Base-by-base conservation (phyloP, 495 filamentous ascomycete genomes). In the Penicillium atrosanguineum region DNA sequence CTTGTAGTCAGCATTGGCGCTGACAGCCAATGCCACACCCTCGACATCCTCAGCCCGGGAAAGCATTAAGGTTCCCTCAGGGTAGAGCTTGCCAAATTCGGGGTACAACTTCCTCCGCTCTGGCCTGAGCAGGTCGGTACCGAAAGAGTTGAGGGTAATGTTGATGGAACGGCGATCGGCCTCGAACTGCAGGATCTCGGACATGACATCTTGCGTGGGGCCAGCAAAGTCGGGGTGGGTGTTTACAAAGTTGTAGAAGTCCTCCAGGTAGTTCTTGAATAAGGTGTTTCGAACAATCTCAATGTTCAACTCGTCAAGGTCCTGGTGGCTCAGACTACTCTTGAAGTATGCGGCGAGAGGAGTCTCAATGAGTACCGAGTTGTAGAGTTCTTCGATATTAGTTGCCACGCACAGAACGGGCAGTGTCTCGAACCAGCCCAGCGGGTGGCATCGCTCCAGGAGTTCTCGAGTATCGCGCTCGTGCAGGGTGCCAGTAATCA, bases 381-480 rank as follows among this genome's bases (percentile, higher is more conserved):
- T 97, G 80, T 97, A 99, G 18, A 99, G 80, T 60, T 99, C 94
- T 71, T 99, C 94, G 63, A 97, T 94, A 66, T 97, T 97, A 41
- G 91, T 96, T 26, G 94, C 94, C 14, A 97, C 92, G 69, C 93
- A 97, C 36, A 99, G 86, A 25, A 97, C 93, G 7, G 94, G 95
- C 85, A 99, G 88, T 19, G 94, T 95, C 78, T 97, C 95, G 73
- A 99, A 99, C 91, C 93, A 96, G 52, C 94, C 94, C 1, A 99
- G 83, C 14, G 94, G 95, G 64, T 99, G 95, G 72, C 95, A 97
- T 63, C 94, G 83, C 60, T 97, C 94, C 46, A 99, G 74, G 58
- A 99, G 83, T 73, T 98, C 95, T 39, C 92, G 83, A 14, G 95
- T 98, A 74, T 99, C 95, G 65, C 94, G 85, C 74, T 97, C 95